Evolutionary conservation across 208 protist species (phyloP).

Genomic region (Vickermania ingenoplastis): DNA sequence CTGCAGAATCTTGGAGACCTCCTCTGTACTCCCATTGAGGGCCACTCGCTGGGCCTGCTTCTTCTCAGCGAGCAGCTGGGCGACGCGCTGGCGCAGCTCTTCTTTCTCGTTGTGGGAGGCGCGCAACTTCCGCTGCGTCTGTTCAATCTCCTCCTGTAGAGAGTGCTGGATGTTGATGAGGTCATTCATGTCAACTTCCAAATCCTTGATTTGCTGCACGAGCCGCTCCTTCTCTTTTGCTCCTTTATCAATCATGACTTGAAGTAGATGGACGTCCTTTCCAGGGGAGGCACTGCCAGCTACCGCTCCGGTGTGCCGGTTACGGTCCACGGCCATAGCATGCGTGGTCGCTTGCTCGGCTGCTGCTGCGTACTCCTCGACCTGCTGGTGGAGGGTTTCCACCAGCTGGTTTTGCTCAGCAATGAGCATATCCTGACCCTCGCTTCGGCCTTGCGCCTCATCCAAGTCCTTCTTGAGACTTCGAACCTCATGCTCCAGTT

Average conservation of each 20-base stretch:
- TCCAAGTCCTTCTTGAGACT: conserved; percentile 9
- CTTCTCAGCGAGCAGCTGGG: not conserved
- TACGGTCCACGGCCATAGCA: not conserved
- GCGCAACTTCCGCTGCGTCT: conserved; percentile 34
- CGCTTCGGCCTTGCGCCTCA: not conserved
- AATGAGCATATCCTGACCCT: not conserved
- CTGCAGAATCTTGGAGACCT: not conserved
- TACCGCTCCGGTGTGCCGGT: no score
- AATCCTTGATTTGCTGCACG: conserved; percentile 29
- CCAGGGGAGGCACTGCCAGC: not conserved
- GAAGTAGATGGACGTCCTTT: not conserved
- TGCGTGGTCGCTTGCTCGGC: not conserved
- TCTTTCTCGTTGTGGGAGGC: conserved; percentile 48
- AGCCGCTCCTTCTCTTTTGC: conserved; percentile 12
- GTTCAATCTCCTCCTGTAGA: conserved; percentile 33
- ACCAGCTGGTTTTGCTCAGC: conserved; percentile 1
- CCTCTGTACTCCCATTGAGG: not conserved
- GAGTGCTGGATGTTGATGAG: conserved; percentile 42
- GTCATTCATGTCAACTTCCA: conserved; percentile 61
- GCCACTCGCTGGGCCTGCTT: not conserved
- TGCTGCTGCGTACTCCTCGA: not conserved
- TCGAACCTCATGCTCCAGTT: conserved; percentile 19
- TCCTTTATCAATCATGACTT: not conserved
- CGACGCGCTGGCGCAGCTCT: conserved; percentile 8
- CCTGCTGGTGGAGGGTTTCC: not conserved